These are phyloP conservation scores for Cylindrotheca closterium DNA, from an alignment of 108 stramenopile species.

Conservation along the genomic window DNA sequence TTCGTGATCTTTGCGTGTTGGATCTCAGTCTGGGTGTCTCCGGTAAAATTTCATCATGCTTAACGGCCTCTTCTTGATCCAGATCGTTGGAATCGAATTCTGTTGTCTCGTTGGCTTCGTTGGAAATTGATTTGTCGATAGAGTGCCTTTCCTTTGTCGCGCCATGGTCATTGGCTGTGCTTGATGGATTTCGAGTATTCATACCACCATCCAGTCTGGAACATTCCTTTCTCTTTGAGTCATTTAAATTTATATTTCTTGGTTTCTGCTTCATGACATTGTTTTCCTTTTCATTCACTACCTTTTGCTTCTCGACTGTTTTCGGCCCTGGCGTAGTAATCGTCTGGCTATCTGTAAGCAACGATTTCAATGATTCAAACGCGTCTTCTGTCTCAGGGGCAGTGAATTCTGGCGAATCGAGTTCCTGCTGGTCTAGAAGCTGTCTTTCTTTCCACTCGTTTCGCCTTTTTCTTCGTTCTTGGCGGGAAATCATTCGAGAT, in stretches of 20 bases:
- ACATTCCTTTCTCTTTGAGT: neutral
- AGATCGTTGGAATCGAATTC: too few relatives aligned
- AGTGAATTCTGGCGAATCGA: neutral
- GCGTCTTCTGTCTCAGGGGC: slow-evolving; percentile 6
- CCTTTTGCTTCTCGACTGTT: neutral
- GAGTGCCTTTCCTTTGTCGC: too few relatives aligned
- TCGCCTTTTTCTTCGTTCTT: slow-evolving; percentile 15
- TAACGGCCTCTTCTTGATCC: too few relatives aligned
- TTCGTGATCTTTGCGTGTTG: too few relatives aligned
- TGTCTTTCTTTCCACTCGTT: slow-evolving; percentile 16
- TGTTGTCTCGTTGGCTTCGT: too few relatives aligned
- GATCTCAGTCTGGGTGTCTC: too few relatives aligned
- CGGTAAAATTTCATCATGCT: too few relatives aligned
- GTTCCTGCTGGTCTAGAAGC: neutral
- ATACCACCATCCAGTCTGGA: too few relatives aligned
- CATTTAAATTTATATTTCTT: neutral
- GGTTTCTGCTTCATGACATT: neutral
- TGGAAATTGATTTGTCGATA: too few relatives aligned
- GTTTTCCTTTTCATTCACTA: neutral
- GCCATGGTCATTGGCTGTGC: too few relatives aligned
- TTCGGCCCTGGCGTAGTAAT: neutral
- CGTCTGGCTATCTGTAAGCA: slow-evolving; percentile 1
- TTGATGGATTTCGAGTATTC: too few relatives aligned
- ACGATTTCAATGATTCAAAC: slow-evolving; percentile 21
- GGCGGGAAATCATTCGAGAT: slow-evolving; percentile 6